A percentile compares a stretch with the other conserved stretches of the same genome.
These are phyloP conservation scores for Fusarium sp. DNA, from an alignment of 2,329 filamentous ascomycete species.

Conservation along the genomic window DNA sequence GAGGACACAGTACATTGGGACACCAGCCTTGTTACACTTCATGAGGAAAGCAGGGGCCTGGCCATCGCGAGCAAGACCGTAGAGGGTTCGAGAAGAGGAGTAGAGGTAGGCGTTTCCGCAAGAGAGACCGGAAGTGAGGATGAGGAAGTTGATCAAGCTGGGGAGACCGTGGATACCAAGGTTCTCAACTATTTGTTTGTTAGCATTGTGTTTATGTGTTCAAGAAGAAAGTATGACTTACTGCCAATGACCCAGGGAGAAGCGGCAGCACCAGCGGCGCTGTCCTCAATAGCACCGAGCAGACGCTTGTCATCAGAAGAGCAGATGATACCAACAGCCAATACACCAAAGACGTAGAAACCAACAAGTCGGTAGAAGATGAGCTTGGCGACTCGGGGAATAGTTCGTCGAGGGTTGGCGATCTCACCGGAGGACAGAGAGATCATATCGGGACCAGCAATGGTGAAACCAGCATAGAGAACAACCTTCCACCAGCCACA, in stretches of 20 bases:
- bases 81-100: conserved; percentile 57
- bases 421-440: conserved; percentile 66
- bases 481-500: conserved; percentile 66
- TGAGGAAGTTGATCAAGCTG: conserved; percentile 67
- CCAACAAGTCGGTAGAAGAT: conserved; percentile 78
- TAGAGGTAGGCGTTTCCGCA: conserved; percentile 62
- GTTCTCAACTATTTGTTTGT: conserved; percentile 54
- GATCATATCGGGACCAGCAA: conserved; percentile 75
- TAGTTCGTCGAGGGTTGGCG: conserved; percentile 70
- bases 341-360: conserved; percentile 76
- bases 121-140: conserved; percentile 63
- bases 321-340: conserved; percentile 64
- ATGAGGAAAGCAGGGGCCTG: conserved; percentile 62
- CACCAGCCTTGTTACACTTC: conserved; percentile 67
- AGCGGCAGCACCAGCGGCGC: conserved; percentile 63
- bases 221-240: not conserved
- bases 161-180: conserved; percentile 62
- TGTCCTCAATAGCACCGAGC: conserved; percentile 60
- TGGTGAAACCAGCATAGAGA: conserved; percentile 75
- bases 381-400: conserved; percentile 77
- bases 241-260: conserved; percentile 68
- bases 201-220: not conserved
- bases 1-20: conserved; percentile 65
- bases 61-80: conserved; percentile 58
- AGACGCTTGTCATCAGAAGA: conserved; percentile 58